Conservation (phyloP, 2,329 filamentous ascomycete species). For the Paecilomyces fulvus region DNA sequence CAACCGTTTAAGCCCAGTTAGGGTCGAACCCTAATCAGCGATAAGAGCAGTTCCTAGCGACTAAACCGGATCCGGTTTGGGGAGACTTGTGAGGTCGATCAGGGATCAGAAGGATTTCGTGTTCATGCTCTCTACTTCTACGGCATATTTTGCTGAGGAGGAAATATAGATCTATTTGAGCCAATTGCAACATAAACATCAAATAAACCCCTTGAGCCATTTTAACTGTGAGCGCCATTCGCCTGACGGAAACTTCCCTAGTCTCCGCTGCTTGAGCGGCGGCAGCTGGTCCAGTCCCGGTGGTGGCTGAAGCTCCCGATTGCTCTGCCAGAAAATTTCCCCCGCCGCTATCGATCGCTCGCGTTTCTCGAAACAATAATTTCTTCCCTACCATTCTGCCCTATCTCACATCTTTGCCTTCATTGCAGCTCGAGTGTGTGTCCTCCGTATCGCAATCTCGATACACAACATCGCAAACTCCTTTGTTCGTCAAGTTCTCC, state of each 20-base stretch:
- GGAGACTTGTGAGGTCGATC: neutral
- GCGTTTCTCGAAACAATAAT: neutral
- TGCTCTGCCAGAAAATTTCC: slow-evolving; percentile 14
- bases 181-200: neutral
- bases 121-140: neutral
- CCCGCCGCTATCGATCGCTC: slow-evolving; percentile 8
- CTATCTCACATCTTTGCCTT: neutral
- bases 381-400: neutral
- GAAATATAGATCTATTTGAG: neutral
- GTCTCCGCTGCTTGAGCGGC: neutral
- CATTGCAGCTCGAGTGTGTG: neutral
- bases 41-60: neutral
- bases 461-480: neutral
- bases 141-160: neutral
- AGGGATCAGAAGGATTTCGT: neutral
- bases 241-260: neutral
- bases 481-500: neutral
- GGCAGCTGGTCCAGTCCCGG: neutral
- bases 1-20: neutral
- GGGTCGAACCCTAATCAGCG: neutral
- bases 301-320: slow-evolving; percentile 8
- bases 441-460: neutral
- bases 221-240: neutral
- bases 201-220: neutral
- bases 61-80: neutral